Percentiles rank a stretch among this genome's conserved stretches.
Evolutionary conservation across 2,329 filamentous ascomycete genomes (phyloP).

Genomic region (Pseudogymnoascus sp.): DNA sequence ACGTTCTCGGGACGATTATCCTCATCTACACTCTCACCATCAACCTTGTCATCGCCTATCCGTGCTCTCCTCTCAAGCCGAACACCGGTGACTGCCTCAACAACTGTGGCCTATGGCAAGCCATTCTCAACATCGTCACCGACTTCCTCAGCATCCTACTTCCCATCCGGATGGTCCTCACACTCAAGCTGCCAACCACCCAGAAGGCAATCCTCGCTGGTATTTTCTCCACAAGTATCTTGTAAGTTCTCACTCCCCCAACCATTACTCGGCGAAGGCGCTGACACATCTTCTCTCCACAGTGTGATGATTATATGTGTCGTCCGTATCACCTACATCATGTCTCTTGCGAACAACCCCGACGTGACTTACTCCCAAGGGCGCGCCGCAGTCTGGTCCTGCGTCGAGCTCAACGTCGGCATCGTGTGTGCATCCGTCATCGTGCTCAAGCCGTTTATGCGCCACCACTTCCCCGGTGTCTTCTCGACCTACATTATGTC

Average conservation of each 20-base stretch:
- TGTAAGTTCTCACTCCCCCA: background rate
- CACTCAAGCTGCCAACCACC: background rate
- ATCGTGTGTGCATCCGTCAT: constrained; percentile 3
- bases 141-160: constrained; percentile 1
- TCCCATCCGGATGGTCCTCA: background rate
- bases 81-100: background rate
- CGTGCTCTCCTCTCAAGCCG: background rate
- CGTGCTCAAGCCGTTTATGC: constrained; percentile 3
- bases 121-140: constrained; percentile 3
- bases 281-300: background rate
- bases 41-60: constrained; percentile 1
- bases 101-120: background rate
- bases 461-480: constrained; percentile 7
- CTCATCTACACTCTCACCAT: constrained; percentile 5
- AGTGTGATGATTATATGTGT: constrained; percentile 4
- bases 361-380: constrained; percentile 9
- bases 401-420: constrained; percentile 8
- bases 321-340: constrained; percentile 9
- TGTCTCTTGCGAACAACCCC: constrained; percentile 3
- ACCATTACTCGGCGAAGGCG: background rate
- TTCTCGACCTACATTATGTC: constrained; percentile 2
- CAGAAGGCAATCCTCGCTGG: background rate
- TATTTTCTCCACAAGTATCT: constrained; percentile 4
- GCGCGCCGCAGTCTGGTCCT: background rate
- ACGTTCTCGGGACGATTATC: background rate